Conservation (phyloP, 2,329 filamentous ascomycete genomes). For the Aspergillus fumigatus region DNA sequence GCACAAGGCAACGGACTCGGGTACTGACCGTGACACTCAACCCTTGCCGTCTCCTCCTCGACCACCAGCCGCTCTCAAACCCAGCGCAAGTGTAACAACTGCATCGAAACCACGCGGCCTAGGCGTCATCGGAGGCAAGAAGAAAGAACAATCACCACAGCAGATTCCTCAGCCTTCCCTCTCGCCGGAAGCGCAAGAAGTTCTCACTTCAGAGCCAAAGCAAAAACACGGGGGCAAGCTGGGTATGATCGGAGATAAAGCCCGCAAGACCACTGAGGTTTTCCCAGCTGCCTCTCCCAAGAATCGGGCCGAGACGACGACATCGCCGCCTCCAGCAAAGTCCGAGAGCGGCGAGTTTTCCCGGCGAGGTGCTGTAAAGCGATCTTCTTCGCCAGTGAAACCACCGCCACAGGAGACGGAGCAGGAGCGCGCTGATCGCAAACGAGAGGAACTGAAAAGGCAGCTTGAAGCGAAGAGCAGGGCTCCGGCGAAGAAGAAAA, state of each 20-base stretch:
- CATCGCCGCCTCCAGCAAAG: slow-evolving; percentile 1
- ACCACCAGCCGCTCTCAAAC: background rate
- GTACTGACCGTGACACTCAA: background rate
- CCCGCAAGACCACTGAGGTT: slow-evolving; percentile 8
- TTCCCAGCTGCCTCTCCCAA: slow-evolving; percentile 1
- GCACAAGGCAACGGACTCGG: background rate
- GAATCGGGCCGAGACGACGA: background rate
- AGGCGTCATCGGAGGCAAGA: slow-evolving; percentile 31
- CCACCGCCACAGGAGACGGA: slow-evolving; percentile 32
- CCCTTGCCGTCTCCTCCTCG: background rate
- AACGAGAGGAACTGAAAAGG: slow-evolving; percentile 53
- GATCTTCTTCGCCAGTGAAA: slow-evolving; percentile 3
- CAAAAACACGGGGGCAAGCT: slow-evolving; percentile 21
- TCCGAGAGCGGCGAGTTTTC: background rate
- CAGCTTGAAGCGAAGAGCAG: slow-evolving; percentile 49
- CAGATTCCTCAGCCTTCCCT: slow-evolving; percentile 1
- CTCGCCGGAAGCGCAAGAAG: background rate
- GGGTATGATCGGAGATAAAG: slow-evolving; percentile 33
- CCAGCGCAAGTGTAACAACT: slow-evolving; percentile 2
- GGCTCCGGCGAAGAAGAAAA: slow-evolving; percentile 53
- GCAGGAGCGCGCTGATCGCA: slow-evolving; percentile 52
- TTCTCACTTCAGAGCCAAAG: background rate
- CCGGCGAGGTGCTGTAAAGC: background rate
- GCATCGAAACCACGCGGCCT: slow-evolving; percentile 18
- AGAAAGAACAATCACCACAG: slow-evolving; percentile 13